Conservation (phyloP, 805 yeast genomes). For the Candida sphagnicola region DNA sequence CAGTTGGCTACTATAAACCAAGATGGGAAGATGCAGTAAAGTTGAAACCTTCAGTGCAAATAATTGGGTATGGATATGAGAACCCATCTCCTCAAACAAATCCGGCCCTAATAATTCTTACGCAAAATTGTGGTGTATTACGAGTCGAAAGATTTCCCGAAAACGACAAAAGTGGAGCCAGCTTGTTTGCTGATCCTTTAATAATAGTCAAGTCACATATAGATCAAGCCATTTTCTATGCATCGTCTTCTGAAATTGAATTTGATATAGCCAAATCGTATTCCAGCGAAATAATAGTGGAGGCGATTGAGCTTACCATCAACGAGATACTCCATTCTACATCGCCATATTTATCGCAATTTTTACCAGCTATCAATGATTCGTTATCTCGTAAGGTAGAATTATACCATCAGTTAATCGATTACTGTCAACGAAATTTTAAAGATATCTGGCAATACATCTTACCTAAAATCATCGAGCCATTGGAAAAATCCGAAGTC, state of each 20-base stretch:
- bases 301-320: conserved; percentile 46
- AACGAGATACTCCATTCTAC: conserved; percentile 54
- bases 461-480: conserved; percentile 30
- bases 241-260: conserved; percentile 42
- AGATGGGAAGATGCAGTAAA: conserved; percentile 82
- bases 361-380: conserved; percentile 46
- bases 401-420: conserved; percentile 42
- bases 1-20: conserved; percentile 31
- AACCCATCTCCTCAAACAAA: conserved; percentile 24
- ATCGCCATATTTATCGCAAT: conserved; percentile 54
- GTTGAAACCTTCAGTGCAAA: conserved; percentile 47
- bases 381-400: conserved; percentile 49
- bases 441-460: conserved; percentile 29
- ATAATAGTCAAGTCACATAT: conserved; percentile 65
- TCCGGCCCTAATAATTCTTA: conserved; percentile 45
- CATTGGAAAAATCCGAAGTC: conserved; percentile 38
- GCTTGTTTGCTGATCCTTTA: conserved; percentile 14
- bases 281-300: conserved; percentile 12
- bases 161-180: conserved; percentile 9
- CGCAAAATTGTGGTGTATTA: conserved; percentile 58
- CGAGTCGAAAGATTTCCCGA: conserved; percentile 48
- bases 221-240: conserved; percentile 78
- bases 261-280: conserved; percentile 36
- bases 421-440: conserved; percentile 46
- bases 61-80: conserved; percentile 62